Evolutionary conservation across 2,329 filamentous ascomycete species (phyloP).

Genomic region (Exophiala viscosa): DNA sequence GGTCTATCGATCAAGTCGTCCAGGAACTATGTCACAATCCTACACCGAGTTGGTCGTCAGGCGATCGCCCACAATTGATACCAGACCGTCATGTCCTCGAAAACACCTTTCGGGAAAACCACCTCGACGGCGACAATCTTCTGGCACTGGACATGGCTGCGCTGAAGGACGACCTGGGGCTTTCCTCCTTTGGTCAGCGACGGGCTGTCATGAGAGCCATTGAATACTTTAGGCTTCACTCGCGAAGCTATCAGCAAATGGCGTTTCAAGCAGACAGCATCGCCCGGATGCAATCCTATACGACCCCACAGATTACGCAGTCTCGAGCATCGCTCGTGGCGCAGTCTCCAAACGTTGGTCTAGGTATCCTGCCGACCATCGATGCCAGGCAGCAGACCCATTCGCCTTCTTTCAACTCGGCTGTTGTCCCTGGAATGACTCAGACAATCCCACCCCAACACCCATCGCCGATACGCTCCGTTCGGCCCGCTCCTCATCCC

Average conservation of each 20-base stretch:
- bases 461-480: background rate
- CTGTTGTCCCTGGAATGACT: background rate
- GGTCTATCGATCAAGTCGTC: constrained; percentile 66
- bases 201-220: constrained; percentile 58
- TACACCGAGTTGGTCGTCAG: constrained; percentile 42
- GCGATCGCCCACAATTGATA: constrained; percentile 24
- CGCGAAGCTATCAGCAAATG: constrained; percentile 45
- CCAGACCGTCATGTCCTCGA: constrained; percentile 56
- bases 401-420: constrained; percentile 7
- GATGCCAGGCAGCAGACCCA: background rate
- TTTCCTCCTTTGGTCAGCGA: constrained; percentile 58
- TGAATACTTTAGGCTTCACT: constrained; percentile 51
- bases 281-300: constrained; percentile 11
- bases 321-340: constrained; percentile 7
- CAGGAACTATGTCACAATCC: constrained; percentile 58
- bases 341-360: constrained; percentile 8
- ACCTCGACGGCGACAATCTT: constrained; percentile 63
- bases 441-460: background rate
- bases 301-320: constrained; percentile 12
- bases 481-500: background rate
- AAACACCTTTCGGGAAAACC: constrained; percentile 55
- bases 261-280: constrained; percentile 9
- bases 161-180: constrained; percentile 54
- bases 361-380: constrained; percentile 10
- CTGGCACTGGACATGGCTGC: constrained; percentile 50